Conservation (phyloP, 371 early-diverging fungal genomes). For the Capillidium heterosporum region DNA sequence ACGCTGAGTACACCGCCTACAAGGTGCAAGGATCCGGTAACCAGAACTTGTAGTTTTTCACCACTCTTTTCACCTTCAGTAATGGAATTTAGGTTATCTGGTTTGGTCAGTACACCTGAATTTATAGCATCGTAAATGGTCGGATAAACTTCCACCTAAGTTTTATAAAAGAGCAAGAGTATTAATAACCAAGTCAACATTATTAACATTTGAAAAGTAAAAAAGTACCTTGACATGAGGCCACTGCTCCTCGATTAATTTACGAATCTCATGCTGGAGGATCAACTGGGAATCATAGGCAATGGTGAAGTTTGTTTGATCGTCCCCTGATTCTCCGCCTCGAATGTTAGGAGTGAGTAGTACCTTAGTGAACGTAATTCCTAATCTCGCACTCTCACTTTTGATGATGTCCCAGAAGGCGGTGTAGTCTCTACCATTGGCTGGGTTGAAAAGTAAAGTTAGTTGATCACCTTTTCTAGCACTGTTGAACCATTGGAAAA, state of each 20-base stretch:
- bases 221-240: no score
- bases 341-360: slow-evolving; percentile 63
- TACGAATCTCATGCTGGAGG: no score
- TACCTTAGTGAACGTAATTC: slow-evolving; percentile 27
- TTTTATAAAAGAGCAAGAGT: no score
- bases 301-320: no score
- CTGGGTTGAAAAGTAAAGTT: slow-evolving; percentile 71
- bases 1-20: slow-evolving; percentile 50
- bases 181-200: no score
- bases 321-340: not conserved
- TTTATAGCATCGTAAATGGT: slow-evolving; percentile 41
- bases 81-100: no score
- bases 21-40: slow-evolving; percentile 87
- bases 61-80: slow-evolving; percentile 13
- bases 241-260: no score
- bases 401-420: slow-evolving; percentile 30
- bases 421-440: slow-evolving; percentile 53
- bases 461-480: not conserved
- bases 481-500: not conserved
- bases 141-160: slow-evolving; percentile 8
- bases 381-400: slow-evolving; percentile 16
- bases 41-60: slow-evolving; percentile 32
- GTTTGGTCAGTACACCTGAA: slow-evolving; percentile 45
- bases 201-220: no score
- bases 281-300: no score